phyloP scores from a whole-genome alignment of 1,284 basidiomycete genomes.

The Trametes sp. region DNA sequence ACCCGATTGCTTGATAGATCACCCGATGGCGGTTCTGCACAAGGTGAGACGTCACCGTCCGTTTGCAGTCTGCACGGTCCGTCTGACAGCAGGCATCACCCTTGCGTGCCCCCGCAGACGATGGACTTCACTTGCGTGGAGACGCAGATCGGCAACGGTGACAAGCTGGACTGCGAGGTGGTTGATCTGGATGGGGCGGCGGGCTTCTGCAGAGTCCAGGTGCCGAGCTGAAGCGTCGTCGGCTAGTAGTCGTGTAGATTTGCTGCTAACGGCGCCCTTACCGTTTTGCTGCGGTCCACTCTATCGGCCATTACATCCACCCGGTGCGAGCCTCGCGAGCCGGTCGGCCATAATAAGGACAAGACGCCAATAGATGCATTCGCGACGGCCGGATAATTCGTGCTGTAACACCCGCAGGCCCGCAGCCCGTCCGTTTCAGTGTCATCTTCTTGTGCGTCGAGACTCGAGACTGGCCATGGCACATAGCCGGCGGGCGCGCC shows the following conservation, averaged over 20 bases:
- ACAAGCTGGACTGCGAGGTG: conserved; percentile 80
- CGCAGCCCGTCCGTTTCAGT: background rate
- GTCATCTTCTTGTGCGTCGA: background rate
- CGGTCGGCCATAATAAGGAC: background rate
- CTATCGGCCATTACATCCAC: background rate
- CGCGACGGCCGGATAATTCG: background rate
- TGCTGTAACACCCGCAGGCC: background rate
- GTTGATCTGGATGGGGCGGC: conserved; percentile 55
- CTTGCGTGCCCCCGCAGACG: conserved; percentile 48
- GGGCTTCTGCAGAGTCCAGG: conserved; percentile 47
- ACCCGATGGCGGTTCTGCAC: conserved; percentile 84
- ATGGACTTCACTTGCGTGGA: conserved; percentile 87
- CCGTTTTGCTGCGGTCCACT: too few species aligned
- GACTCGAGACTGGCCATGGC: background rate
- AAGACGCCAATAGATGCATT: background rate
- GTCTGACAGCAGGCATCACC: conserved; percentile 12
- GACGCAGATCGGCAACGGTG: conserved; percentile 83
- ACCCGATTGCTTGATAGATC: conserved; percentile 57
- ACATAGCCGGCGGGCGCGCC: background rate
- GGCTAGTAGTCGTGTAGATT: background rate
- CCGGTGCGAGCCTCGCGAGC: background rate
- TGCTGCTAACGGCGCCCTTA: background rate
- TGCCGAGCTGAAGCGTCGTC: conserved; percentile 32
- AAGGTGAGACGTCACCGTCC: conserved; percentile 53
- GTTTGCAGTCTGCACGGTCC: background rate